Evolutionary conservation across 31 red algal species (phyloP).

Genomic region (Porphyra umbilicalis): DNA sequence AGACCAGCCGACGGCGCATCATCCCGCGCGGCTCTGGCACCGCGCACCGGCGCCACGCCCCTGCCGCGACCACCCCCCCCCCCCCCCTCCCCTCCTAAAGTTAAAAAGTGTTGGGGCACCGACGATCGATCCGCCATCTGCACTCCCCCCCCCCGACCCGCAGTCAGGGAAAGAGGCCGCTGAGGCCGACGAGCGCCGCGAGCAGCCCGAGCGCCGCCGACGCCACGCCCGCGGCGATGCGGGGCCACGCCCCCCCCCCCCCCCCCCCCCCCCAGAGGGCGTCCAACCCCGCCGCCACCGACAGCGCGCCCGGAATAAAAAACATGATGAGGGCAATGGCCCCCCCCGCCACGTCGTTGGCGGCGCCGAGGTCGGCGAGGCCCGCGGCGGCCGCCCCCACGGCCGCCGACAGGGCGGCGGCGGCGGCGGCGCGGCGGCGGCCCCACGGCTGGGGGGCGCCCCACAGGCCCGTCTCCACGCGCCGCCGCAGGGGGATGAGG

Average conservation of each 20-base stretch:
- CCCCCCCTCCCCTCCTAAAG: too few species aligned
- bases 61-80: too few species aligned
- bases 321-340: constrained; percentile 74
- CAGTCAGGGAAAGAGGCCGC: background rate
- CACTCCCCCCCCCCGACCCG: too few species aligned
- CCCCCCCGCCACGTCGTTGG: constrained; percentile 62
- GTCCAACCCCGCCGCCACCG: background rate
- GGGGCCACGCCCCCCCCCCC: background rate
- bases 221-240: background rate
- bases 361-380: constrained; percentile 41
- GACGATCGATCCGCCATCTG: too few species aligned
- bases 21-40: too few species aligned
- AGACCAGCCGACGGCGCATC: too few species aligned
- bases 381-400: constrained; percentile 17
- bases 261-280: background rate
- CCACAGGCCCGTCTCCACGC: constrained; percentile 36
- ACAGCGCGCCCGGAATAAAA: constrained; percentile 32
- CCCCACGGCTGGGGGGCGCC: constrained; percentile 1
- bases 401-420: constrained; percentile 17
- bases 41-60: too few species aligned
- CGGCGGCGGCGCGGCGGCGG: constrained; percentile 18
- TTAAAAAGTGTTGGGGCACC: too few species aligned
- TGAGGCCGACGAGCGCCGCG: background rate
- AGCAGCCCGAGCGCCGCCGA: background rate
- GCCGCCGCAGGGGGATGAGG: constrained; percentile 65